These are phyloP conservation scores for Pestalotiopsis fici DNA, from an alignment of 2,329 filamentous ascomycete genomes.

Conservation along the genomic window DNA sequence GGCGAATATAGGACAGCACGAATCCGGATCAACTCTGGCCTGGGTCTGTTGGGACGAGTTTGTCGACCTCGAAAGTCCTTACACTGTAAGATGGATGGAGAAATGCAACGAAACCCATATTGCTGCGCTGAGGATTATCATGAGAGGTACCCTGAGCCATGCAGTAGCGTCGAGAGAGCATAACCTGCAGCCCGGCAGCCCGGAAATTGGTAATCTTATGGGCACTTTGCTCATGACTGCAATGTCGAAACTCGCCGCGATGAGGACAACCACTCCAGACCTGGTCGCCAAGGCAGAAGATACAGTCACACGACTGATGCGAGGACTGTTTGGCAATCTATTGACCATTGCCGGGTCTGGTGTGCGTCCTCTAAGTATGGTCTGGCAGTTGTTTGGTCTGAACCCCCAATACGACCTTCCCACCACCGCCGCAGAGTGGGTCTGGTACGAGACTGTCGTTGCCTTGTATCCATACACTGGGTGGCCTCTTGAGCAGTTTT, in stretches of 20 bases:
- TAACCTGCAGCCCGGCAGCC: constrained; percentile 16
- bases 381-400: constrained; percentile 19
- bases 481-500: constrained; percentile 18
- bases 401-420: constrained; percentile 19
- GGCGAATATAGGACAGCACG: constrained; percentile 14
- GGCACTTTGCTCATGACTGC: constrained; percentile 23
- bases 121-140: constrained; percentile 20
- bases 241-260: constrained; percentile 24
- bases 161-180: constrained; percentile 1
- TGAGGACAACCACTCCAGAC: constrained; percentile 16
- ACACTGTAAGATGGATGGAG: constrained; percentile 26
- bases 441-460: constrained; percentile 21
- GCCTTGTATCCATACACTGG: constrained; percentile 20
- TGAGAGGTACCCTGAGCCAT: constrained; percentile 18
- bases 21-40: constrained; percentile 24
- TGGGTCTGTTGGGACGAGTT: constrained; percentile 31
- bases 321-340: constrained; percentile 26
- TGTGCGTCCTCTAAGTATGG: constrained; percentile 20
- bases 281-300: constrained; percentile 16
- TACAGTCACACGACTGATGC: constrained; percentile 26
- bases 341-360: constrained; percentile 27
- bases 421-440: constrained; percentile 15
- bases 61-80: constrained; percentile 25
- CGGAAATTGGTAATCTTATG: constrained; percentile 19
- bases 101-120: constrained; percentile 22